Base-by-base conservation (phyloP, 345 rosid genomes). In the Sonneratia alba region DNA sequence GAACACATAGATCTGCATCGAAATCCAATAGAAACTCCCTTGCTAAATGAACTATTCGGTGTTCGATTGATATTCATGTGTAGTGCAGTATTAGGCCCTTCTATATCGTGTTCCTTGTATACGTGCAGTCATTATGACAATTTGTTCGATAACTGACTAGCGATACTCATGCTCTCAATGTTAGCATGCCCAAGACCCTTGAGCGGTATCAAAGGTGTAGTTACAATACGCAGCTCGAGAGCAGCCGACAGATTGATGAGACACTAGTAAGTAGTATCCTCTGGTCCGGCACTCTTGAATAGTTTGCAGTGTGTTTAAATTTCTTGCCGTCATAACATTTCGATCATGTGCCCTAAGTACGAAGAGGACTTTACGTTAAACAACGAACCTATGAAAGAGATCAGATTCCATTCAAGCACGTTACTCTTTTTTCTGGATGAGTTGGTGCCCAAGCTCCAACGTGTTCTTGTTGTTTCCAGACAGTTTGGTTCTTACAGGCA, bases 171-270 rank as follows among this genome's bases (percentile, higher is more conserved):
- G 32, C 63, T 57, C 63, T 57, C 34, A 53, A 21, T 48, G 6
- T 40, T 56, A 87, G 91, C 84, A 82, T 82, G 86, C 7, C 56
- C 79, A 81, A 75, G 77, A 83, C 87, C 5, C 75, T 87, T 63
- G 87, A 85, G 57, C 81, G 70, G 72, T 87, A 87, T 77, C 85
- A 83, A 43, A 79, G 77, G 53, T 82, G 83, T 78, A 85, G 84
- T 76, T 85, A 72, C 66, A 81, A 77, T 18, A 78, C 82, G 21
- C 75, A 72, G 47, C 51, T 72, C 21, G 85, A 85, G 74, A 67
- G 83, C 51, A 77, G 57, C 79, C 72, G 71, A 27, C 72, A 82
- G 22, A 27, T 64, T 66, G 38, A 32, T 22, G 86, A 84, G 12
- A 71, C 77, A 18, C 84, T 85, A 87, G 91, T 81, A 75, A 61